Evolutionary conservation across 345 rosid genomes (phyloP).

Genomic region (Populus tremula): DNA sequence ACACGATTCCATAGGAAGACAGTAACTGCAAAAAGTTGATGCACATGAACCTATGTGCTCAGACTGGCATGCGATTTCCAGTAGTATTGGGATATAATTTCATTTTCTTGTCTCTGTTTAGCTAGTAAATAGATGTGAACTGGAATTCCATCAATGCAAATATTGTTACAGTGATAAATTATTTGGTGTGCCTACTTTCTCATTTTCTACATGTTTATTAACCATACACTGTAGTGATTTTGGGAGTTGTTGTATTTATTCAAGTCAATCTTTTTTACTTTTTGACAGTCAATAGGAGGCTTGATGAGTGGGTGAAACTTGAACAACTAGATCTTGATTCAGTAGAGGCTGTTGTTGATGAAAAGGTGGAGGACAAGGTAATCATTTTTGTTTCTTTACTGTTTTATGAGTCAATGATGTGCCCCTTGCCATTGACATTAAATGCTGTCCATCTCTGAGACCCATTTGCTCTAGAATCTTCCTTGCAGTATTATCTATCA

Average conservation of each 20-base stretch:
- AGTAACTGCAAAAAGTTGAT: not conserved
- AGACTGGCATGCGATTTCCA: not conserved
- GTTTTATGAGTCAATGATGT: not conserved
- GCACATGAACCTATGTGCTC: not conserved
- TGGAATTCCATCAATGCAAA: not conserved
- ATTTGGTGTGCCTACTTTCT: not conserved
- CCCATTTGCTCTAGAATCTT: not conserved
- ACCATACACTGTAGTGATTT: not conserved
- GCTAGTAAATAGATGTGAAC: not conserved
- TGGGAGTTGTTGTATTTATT: not conserved
- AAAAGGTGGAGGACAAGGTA: conserved; percentile 98
- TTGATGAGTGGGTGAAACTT: conserved; percentile 95
- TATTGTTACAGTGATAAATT: not conserved
- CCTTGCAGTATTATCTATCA: not conserved
- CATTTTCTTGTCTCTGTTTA: not conserved
- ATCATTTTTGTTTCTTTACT: not conserved
- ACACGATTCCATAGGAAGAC: not conserved
- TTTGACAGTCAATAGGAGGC: conserved; percentile 83
- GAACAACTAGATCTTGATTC: conserved; percentile 91
- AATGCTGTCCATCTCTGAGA: not conserved
- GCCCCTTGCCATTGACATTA: not conserved
- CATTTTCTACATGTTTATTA: not conserved
- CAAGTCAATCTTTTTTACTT: not conserved
- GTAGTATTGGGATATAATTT: not conserved
- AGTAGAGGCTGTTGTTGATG: conserved; percentile 87